Evolutionary conservation across 768 basidiomycete genomes (phyloP), one percentile per base, ranked within the genome.

Genomic region (Clavaria fumosa): DNA sequence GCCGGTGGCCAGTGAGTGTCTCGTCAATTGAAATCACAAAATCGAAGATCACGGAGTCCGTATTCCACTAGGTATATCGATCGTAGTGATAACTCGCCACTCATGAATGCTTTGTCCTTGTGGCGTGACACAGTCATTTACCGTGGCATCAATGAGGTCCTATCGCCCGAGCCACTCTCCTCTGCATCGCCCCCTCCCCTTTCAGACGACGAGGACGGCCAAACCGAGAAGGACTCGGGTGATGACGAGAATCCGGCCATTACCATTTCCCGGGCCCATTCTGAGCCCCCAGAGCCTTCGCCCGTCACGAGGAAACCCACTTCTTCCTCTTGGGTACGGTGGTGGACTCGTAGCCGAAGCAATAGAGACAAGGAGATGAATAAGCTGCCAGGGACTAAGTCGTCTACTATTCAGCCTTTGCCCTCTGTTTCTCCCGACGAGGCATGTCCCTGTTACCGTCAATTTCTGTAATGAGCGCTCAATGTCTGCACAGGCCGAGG

Each of bases 281-380:
- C n/a, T n/a, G 66, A 64, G 43, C 64, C 65, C 11, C 58, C 54
- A n/a, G n/a, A 45, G 3, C 41, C 44, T 38, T 23, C 40, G 11
- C 42, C 50, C 19, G 42, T 47, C 3, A 23, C 42, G 17, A 39
- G 44, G 24, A 63, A 64, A 47, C 67, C 70, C 3, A 67, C 69
- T 0, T 72, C 74, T 10, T 67, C 70, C 1, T 77, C 75, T n/a
- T 88, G 83, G 85, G 71, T 70, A 24, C 69, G 73, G 26, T 88
- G 85, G 86, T 90, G 82, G 84, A 75, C 69, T 43, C 63, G 80
- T 14, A 77, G 72, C 54, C 56, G 63, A 38, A 59, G 56, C 37
- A 62, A 55, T 3, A 51, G 42, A 41, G 26, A 45, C 36, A 23
- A 41, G 35, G 10, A 41, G 50, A 20, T 37, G 23, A 31, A 48